A percentile compares a stretch with the other conserved stretches of the same genome.
Evolutionary conservation across 2,329 filamentous ascomycete genomes (phyloP).

Genomic region (Fusarium newnesense): DNA sequence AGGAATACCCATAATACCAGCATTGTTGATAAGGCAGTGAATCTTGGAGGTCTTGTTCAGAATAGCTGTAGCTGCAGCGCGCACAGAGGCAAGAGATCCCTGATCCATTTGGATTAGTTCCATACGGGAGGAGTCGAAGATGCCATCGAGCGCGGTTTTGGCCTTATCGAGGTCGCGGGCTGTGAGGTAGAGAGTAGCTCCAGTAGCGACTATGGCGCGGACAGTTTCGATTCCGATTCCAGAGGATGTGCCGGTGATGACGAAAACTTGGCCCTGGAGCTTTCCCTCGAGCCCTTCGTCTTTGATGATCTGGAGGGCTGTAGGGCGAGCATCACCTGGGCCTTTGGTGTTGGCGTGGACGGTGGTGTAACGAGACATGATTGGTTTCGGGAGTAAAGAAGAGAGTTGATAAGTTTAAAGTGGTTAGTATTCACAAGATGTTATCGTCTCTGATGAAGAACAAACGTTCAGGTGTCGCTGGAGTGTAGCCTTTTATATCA

Average conservation of each 20-base stretch:
- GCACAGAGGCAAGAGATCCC: slow-evolving; percentile 34
- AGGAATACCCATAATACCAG: slow-evolving; percentile 40
- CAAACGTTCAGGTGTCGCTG: rapidly evolving
- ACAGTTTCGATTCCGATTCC: slow-evolving; percentile 58
- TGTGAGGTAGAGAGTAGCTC: slow-evolving; percentile 33
- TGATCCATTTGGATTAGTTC: slow-evolving; percentile 38
- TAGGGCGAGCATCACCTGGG: slow-evolving; percentile 50
- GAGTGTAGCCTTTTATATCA: rapidly evolving
- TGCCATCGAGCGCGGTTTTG: background rate
- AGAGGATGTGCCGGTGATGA: slow-evolving; percentile 56
- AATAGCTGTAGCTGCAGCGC: slow-evolving; percentile 34
- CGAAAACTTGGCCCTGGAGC: slow-evolving; percentile 47
- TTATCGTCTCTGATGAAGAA: rapidly evolving
- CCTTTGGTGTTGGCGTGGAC: background rate
- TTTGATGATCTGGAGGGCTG: slow-evolving; percentile 51
- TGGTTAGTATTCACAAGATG: rapidly evolving
- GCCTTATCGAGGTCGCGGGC: slow-evolving; percentile 35
- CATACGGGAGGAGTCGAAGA: slow-evolving; percentile 15
- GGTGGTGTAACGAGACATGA: slow-evolving; percentile 16
- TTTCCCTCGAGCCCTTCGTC: slow-evolving; percentile 49
- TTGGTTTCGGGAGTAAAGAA: rapidly evolving
- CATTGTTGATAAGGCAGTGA: slow-evolving; percentile 35
- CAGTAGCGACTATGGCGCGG: slow-evolving; percentile 54
- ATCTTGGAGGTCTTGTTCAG: slow-evolving; percentile 18
- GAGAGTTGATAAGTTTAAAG: rapidly evolving